These are phyloP conservation scores for Pyrenophora graminea DNA, from an alignment of 2,329 filamentous ascomycete species.

Conservation along the genomic window DNA sequence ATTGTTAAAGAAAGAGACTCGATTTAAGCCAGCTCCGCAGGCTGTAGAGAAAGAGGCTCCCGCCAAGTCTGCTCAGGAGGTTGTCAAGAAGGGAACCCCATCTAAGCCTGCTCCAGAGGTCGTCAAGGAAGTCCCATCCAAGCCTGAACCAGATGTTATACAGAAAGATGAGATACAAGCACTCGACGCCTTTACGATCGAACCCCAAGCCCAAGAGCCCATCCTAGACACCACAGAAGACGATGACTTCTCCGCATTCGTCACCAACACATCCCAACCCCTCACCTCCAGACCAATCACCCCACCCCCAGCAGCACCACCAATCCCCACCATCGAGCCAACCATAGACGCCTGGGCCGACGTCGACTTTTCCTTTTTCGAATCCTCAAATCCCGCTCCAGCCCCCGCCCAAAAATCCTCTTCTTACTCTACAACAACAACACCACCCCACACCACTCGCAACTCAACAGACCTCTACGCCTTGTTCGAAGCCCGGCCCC, in stretches of 20 bases:
- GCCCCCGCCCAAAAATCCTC: neutral
- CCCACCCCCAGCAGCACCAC: conserved; percentile 4
- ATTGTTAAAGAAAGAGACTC: neutral
- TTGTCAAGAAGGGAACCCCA: conserved; percentile 2
- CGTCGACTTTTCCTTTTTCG: conserved; percentile 38
- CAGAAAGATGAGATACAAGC: neutral
- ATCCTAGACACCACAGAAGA: neutral
- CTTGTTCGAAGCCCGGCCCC: conserved; percentile 28
- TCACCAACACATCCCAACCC: neutral
- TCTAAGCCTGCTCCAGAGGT: neutral
- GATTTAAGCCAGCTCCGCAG: too few relatives aligned
- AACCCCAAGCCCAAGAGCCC: neutral
- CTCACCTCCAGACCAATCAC: conserved; percentile 9
- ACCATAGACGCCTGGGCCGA: conserved; percentile 18
- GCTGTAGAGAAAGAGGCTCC: too few relatives aligned
- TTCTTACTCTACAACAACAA: neutral
- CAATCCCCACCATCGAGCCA: conserved; percentile 1
- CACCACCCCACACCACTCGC: conserved; percentile 4
- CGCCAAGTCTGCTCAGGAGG: conserved; percentile 13
- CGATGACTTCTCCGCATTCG: conserved; percentile 8
- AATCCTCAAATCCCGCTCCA: conserved; percentile 16
- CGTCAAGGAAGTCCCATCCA: neutral
- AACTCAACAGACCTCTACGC: conserved; percentile 30
- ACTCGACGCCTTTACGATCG: neutral
- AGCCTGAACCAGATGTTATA: neutral